Evolutionary conservation across 1,284 basidiomycete species (phyloP).

Genomic region (Apiotrichum montevideense): DNA sequence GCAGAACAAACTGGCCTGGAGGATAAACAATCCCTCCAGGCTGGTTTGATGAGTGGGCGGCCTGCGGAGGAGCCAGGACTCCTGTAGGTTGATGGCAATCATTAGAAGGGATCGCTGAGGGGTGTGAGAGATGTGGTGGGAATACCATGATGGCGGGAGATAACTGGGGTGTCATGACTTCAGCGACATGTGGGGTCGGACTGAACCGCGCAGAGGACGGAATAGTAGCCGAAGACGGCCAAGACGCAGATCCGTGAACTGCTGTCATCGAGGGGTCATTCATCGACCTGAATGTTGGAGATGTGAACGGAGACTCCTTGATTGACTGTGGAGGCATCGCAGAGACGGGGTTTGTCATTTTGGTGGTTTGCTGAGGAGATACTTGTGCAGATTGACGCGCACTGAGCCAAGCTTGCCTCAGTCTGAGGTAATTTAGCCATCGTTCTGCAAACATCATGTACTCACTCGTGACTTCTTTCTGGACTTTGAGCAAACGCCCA

Average conservation of each 20-base stretch:
- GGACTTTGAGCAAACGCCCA: constrained; percentile 72
- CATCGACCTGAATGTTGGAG: constrained; percentile 3
- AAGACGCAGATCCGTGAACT: background rate
- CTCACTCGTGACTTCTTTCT: constrained; percentile 51
- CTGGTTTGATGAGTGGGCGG: background rate
- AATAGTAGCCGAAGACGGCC: background rate
- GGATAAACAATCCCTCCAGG: background rate
- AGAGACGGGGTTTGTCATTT: background rate
- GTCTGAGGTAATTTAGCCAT: background rate
- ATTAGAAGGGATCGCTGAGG: background rate
- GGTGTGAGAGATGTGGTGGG: background rate
- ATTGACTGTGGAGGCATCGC: background rate
- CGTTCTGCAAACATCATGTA: background rate
- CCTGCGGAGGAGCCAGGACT: background rate
- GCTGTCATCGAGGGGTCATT: background rate
- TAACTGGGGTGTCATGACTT: background rate
- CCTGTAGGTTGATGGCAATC: background rate
- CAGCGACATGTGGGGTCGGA: background rate
- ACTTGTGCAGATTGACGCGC: background rate
- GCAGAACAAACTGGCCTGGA: constrained; percentile 4
- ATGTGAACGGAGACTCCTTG: constrained; percentile 11
- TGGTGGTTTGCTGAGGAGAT: background rate
- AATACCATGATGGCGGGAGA: background rate
- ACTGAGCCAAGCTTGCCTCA: constrained; percentile 2
- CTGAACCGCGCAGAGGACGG: background rate